Evolutionary conservation across 2,329 filamentous ascomycete species (phyloP).

Genomic region (Claviceps monticola): DNA sequence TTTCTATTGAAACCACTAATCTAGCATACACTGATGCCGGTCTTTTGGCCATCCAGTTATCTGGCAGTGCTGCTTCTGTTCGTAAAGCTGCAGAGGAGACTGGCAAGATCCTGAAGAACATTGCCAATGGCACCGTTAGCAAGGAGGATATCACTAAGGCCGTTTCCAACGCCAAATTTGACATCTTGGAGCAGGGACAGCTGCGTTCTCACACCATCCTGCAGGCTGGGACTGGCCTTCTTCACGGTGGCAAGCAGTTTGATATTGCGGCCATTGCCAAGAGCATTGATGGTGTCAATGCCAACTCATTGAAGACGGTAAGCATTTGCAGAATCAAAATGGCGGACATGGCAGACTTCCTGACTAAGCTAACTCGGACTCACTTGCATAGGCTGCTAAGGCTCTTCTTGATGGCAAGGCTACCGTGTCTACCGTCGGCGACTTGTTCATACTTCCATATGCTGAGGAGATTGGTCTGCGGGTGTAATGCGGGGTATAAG

Average conservation of each 20-base stretch:
- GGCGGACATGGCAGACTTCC: not conserved
- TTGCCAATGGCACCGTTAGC: constrained; percentile 60
- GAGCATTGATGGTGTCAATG: constrained; percentile 65
- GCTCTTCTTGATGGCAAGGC: constrained; percentile 78
- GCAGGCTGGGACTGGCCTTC: constrained; percentile 69
- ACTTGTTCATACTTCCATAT: constrained; percentile 80
- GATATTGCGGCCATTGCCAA: constrained; percentile 71
- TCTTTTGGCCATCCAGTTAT: constrained; percentile 71
- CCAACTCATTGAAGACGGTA: constrained; percentile 76
- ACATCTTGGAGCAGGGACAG: constrained; percentile 70
- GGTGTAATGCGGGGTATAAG: constrained; percentile 51
- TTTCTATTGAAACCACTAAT: constrained; percentile 61
- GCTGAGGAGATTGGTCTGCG: constrained; percentile 88
- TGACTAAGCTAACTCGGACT: constrained; percentile 8
- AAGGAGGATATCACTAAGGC: constrained; percentile 88
- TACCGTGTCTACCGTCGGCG: constrained; percentile 77
- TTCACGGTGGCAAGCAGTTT: constrained; percentile 70
- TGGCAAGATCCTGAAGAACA: constrained; percentile 68
- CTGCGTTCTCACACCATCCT: constrained; percentile 65
- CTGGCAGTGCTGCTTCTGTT: constrained; percentile 59
- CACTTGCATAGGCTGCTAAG: constrained; percentile 65
- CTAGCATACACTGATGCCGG: constrained; percentile 87
- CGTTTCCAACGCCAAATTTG: constrained; percentile 84
- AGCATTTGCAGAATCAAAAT: constrained; percentile 21
- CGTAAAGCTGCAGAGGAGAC: constrained; percentile 60